Base-by-base conservation (phyloP, 2,329 filamentous ascomycete species). In the Venturia oleaginea region DNA sequence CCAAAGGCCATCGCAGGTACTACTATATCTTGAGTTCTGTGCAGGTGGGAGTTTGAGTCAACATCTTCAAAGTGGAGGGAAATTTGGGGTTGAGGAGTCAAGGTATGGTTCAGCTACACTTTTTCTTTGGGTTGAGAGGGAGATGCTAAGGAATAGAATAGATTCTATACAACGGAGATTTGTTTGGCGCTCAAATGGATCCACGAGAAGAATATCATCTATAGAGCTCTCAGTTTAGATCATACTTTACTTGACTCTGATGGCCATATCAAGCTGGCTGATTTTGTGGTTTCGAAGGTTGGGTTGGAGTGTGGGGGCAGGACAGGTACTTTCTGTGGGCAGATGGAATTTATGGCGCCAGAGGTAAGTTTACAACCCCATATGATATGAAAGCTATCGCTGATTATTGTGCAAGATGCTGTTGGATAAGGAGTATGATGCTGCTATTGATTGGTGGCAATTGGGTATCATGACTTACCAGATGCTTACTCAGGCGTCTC, bases 231-330 rank as follows among this genome's bases (percentile, higher is more conserved):
- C 17, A 38, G 57, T 27, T 37, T 60, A 15, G 15, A 60, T 27
- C 34, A 60, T n/a, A 60, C 32, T 15, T 13, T 60, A 8, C 57
- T 60, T 32, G 57, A 1, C 22, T 13, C 24, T 10, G 57, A 60
- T 38, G 57, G 57, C 11, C 57, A 60, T 60, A n/a, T 60, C 57
- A 60, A 38, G n/a, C 17, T 60, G 24, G 24, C 40, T 22, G 57
- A 60, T 60, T 60, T 60, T 60, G 57, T 60, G 1, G 57, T 60
- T 27, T 60, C 57, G 57, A 60, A 60, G n/a, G 6, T 38, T 15
- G 38, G 32, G 2, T 60, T 60, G 22, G 57, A 37, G 22, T 4
- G 15, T 17, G 57, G 22, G 11, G 57, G 22, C n/a, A 42, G 7
- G 24, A 60, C 57, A 19, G n/a, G n/a, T 3, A 38, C 32, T 22